These are phyloP conservation scores for Nothomitra cinnamomea DNA, from an alignment of 2,329 filamentous ascomycete genomes.

Conservation along the genomic window DNA sequence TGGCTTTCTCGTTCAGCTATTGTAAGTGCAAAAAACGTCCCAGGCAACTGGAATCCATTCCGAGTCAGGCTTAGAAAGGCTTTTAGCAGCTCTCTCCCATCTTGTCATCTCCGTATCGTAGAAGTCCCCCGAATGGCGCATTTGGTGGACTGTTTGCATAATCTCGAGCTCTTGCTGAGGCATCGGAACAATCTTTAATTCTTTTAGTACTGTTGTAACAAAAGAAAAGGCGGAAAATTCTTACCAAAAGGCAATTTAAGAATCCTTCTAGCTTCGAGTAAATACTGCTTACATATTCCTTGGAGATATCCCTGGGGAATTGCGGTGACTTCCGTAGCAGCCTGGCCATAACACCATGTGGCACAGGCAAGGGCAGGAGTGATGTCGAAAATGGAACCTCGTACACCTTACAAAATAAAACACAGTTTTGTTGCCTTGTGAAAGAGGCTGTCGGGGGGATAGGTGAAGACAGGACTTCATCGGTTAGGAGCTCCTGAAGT, in stretches of 20 bases:
- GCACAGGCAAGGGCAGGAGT: neutral
- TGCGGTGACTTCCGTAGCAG: neutral
- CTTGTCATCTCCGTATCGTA: neutral
- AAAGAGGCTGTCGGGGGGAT: neutral
- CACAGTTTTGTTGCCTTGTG: neutral
- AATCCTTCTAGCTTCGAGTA: neutral
- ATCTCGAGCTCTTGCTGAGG: neutral
- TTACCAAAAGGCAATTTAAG: neutral
- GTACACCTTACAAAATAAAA: constrained; percentile 1
- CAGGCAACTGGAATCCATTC: neutral
- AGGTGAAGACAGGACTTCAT: neutral
- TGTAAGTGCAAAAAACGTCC: neutral
- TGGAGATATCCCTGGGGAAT: neutral
- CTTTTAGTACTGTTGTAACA: neutral
- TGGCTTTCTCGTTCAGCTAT: no score
- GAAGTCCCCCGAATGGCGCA: neutral
- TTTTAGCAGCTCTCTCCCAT: neutral
- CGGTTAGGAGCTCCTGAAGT: neutral
- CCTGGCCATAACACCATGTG: neutral
- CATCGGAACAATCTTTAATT: neutral
- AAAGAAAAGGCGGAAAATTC: neutral
- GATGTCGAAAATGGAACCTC: neutral
- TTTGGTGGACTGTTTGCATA: neutral
- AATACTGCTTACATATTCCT: neutral
- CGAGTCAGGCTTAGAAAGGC: neutral